These are phyloP conservation scores for Globisporangium splendens DNA, from an alignment of 352 stramenopile species.

Conservation along the genomic window DNA sequence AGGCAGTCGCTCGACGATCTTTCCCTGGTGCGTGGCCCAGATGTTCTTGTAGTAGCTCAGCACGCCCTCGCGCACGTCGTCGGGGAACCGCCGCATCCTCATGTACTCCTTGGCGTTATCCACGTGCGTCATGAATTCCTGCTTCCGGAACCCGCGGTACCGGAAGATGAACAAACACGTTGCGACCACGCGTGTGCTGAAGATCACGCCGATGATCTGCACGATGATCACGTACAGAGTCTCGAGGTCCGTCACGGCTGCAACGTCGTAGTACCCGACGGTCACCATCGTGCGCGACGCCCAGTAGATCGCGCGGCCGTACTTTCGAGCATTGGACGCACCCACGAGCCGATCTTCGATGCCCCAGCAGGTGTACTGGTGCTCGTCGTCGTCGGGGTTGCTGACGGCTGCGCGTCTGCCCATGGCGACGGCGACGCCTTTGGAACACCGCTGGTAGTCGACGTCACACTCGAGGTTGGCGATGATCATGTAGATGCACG, in stretches of 20 bases:
- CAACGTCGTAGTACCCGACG: slow-evolving; percentile 60
- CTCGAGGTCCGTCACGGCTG: slow-evolving; percentile 45
- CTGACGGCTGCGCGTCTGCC: not conserved
- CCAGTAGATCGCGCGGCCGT: slow-evolving; percentile 58
- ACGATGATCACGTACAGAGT: slow-evolving; percentile 53
- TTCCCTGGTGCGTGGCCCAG: slow-evolving; percentile 46
- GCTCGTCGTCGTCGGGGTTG: not conserved
- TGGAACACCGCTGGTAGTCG: slow-evolving; percentile 44
- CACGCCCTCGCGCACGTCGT: slow-evolving; percentile 53
- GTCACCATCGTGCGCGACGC: slow-evolving; percentile 50
- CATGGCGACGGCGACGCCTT: slow-evolving; percentile 19
- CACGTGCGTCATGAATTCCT: slow-evolving; percentile 65
- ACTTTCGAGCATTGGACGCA: slow-evolving; percentile 38
- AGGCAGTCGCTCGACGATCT: slow-evolving; percentile 45
- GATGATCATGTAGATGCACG: slow-evolving; percentile 63
- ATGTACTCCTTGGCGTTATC: slow-evolving; percentile 77
- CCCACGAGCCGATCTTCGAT: slow-evolving; percentile 65
- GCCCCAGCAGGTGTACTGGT: slow-evolving; percentile 54
- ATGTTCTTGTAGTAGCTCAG: slow-evolving; percentile 57
- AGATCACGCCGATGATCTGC: slow-evolving; percentile 61
- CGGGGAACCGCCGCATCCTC: slow-evolving; percentile 55
- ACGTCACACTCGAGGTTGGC: slow-evolving; percentile 68
- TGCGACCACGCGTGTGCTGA: slow-evolving; percentile 62
- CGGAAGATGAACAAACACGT: slow-evolving; percentile 74
- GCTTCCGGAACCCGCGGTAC: slow-evolving; percentile 47